phyloP scores from a whole-genome alignment of 352 stramenopile species.

The Phytophthora constricta region DNA sequence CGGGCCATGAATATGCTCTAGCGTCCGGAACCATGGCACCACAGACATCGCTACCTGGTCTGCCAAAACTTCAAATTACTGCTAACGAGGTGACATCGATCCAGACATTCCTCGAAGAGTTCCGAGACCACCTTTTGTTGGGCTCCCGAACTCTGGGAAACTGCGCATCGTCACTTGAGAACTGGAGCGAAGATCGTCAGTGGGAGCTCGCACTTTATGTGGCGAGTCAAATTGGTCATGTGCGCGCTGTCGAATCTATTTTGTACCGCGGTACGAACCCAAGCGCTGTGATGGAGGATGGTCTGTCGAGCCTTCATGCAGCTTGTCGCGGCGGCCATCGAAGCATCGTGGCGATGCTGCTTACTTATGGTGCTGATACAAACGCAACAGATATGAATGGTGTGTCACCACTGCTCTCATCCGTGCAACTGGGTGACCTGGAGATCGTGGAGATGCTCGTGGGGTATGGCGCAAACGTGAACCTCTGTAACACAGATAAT shows the following conservation, averaged over 20 bases:
- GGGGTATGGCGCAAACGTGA: slow-evolving; percentile 55
- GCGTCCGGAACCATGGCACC: slow-evolving; percentile 15
- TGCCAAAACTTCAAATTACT: slow-evolving; percentile 51
- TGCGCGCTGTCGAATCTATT: slow-evolving; percentile 51
- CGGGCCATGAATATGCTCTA: not conserved
- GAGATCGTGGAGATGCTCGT: slow-evolving; percentile 57
- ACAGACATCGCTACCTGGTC: slow-evolving; percentile 31
- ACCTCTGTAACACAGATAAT: slow-evolving; percentile 46
- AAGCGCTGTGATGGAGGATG: slow-evolving; percentile 48
- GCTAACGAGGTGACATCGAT: slow-evolving; percentile 42
- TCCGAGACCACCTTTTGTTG: slow-evolving; percentile 51
- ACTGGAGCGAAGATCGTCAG: slow-evolving; percentile 39
- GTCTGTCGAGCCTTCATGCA: slow-evolving; percentile 51
- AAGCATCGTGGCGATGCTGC: slow-evolving; percentile 51
- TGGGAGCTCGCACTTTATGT: slow-evolving; percentile 65
- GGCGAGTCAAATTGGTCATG: slow-evolving; percentile 56
- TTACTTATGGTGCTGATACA: slow-evolving; percentile 51
- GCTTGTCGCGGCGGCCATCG: slow-evolving; percentile 53
- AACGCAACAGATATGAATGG: slow-evolving; percentile 46
- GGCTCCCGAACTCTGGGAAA: slow-evolving; percentile 37
- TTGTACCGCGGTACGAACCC: slow-evolving; percentile 49
- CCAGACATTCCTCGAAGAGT: slow-evolving; percentile 52
- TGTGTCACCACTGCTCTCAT: slow-evolving; percentile 58
- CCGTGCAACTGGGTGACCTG: slow-evolving; percentile 54
- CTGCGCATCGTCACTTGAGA: slow-evolving; percentile 15